Evolutionary conservation across 169 alveolate species (phyloP).

Genomic region (Babesia divergens): DNA sequence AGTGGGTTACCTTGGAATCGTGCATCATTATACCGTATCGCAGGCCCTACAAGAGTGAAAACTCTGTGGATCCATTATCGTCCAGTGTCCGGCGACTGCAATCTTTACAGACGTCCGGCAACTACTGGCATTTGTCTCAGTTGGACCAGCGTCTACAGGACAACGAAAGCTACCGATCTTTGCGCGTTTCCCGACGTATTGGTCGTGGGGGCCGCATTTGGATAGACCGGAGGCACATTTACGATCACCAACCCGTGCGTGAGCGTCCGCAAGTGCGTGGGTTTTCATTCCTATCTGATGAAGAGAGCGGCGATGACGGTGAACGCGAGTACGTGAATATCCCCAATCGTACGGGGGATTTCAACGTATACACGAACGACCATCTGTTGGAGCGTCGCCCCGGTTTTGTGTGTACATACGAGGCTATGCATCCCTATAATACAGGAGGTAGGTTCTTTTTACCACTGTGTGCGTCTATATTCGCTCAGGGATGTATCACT

Average conservation of each 20-base stretch:
- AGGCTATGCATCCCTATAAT: slow-evolving; percentile 57
- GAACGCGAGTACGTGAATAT: slow-evolving; percentile 1
- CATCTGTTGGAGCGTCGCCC: slow-evolving; percentile 32
- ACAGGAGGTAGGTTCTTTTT: slow-evolving; percentile 37
- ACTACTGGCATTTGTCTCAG: neutral
- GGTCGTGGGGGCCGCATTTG: slow-evolving; percentile 69
- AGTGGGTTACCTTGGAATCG: neutral
- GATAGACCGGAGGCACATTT: slow-evolving; percentile 51
- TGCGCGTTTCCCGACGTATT: slow-evolving; percentile 56
- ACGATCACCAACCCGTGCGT: neutral
- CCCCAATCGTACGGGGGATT: slow-evolving; percentile 32
- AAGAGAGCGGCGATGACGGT: slow-evolving; percentile 9
- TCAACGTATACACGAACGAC: slow-evolving; percentile 48
- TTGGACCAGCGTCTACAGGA: slow-evolving; percentile 27
- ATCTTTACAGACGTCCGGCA: neutral
- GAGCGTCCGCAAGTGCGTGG: neutral
- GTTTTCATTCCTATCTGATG: neutral
- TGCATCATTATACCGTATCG: neutral
- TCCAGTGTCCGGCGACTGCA: neutral
- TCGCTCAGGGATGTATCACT: slow-evolving; percentile 41
- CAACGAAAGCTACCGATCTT: slow-evolving; percentile 22
- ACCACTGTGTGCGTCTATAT: neutral
- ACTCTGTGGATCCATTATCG: neutral
- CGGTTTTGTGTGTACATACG: slow-evolving; percentile 52
- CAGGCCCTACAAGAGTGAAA: slow-evolving; percentile 3